Evolutionary conservation across 495 filamentous ascomycete genomes (phyloP), one percentile per base, ranked within the genome.

Genomic region (Neurospora sp.): DNA sequence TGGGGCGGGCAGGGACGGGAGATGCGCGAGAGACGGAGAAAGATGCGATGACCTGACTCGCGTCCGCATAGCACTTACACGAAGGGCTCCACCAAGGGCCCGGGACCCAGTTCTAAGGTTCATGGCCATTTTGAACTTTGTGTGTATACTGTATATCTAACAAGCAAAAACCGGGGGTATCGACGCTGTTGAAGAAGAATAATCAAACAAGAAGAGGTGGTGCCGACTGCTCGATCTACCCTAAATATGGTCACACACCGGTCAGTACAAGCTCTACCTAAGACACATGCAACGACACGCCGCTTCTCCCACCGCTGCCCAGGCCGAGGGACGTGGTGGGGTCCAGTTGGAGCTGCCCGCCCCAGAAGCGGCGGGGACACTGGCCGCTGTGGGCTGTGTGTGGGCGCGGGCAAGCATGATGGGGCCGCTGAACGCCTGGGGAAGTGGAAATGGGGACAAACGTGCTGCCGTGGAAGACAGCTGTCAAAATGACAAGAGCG

Each of bases 1-100:
- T 59, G 48, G 48, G 48, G 48, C 6, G 8, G 8, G n/a, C 44
- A 11, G 46, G 44, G 69, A 73, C 18, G 44, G 31, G 27, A 39
- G 69, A 40, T 18, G 66, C 4, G 69, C 46, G 54, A 62, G 23
- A 62, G 54, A 62, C 23, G 27, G 54, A 14, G 38, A 71, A 35
- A 71, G 31, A n/a, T 23, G n/a, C 27, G 59, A 31, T 23, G 12
- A 74, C 31, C 54, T 62, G 54, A 62, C 54, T 62, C 54, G 54
- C 54, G 54, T 62, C 54, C 54, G 27, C 54, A 62, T 31, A 62
- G 0, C 54, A 81, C 86, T 78, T 82, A 90, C 89, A 81, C 84
- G 86, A 31, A 89, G 76, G 74, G 84, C 85, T 72, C 78, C 77
- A 44, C 84, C 83, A 70, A 89, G 74, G 23, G 77, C 80, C 46